Conservation (phyloP, 495 filamentous ascomycete species). For the Daldinia bambusicola region DNA sequence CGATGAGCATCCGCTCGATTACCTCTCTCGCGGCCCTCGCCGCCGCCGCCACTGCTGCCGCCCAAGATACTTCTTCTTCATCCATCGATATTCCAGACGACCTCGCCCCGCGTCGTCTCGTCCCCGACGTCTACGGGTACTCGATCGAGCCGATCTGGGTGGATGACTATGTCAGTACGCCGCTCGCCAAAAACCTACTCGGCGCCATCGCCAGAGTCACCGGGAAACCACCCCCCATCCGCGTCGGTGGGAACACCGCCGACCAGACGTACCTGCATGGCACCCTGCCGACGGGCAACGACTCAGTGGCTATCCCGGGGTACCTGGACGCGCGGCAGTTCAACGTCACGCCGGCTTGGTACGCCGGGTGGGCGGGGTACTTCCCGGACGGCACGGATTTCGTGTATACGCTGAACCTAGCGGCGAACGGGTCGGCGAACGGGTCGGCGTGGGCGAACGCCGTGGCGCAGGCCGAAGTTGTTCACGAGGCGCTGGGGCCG, state of each 20-base stretch:
- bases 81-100: conserved; percentile 30
- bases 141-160: conserved; percentile 48
- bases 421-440: conserved; percentile 41
- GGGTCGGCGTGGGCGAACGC: conserved; percentile 44
- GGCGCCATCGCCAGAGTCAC: conserved; percentile 38
- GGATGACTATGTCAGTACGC: conserved; percentile 46
- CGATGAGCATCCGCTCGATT: conserved; percentile 31
- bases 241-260: conserved; percentile 48
- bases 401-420: conserved; percentile 48
- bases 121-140: conserved; percentile 46
- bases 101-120: conserved; percentile 29
- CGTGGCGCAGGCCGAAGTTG: conserved; percentile 40
- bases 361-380: conserved; percentile 43
- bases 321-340: conserved; percentile 29
- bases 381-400: conserved; percentile 45
- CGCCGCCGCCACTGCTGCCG: conserved; percentile 24
- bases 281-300: conserved; percentile 35
- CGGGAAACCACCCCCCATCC: conserved; percentile 44
- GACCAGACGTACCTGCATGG: conserved; percentile 45
- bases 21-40: conserved; percentile 22
- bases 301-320: conserved; percentile 37
- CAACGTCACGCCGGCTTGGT: conserved; percentile 47
- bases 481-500: conserved; percentile 39
- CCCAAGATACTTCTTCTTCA: conserved; percentile 21
- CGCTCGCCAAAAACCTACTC: conserved; percentile 37